phyloP scores from a whole-genome alignment of 202 grass and related monocot genomes.

The Panicum virgatum region DNA sequence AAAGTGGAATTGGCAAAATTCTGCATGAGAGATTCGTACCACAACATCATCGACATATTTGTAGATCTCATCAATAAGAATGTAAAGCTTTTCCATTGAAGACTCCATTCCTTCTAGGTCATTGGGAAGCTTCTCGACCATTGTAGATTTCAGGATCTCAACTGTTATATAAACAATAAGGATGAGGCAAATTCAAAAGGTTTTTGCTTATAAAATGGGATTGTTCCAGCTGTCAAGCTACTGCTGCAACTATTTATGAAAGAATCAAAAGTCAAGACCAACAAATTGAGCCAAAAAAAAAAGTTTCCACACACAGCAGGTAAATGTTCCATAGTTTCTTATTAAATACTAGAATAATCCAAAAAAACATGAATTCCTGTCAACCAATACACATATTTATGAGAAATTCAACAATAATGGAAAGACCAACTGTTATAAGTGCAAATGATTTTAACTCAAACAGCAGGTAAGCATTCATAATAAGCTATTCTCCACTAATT shows the following conservation, averaged over 20 bases:
- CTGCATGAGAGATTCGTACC: conserved; percentile 40
- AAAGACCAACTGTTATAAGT: neutral
- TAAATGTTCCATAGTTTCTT: neutral
- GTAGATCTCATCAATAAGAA: conserved; percentile 88
- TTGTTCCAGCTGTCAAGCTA: neutral
- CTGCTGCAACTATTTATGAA: neutral
- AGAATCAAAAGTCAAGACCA: neutral
- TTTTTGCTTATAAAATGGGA: neutral
- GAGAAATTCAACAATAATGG: neutral
- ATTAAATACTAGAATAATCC: neutral
- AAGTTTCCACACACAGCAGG: neutral
- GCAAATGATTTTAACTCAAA: neutral
- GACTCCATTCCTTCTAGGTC: conserved; percentile 95
- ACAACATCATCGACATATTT: conserved; percentile 96
- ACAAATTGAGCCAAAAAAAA: neutral
- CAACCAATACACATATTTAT: neutral
- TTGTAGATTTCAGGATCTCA: conserved; percentile 76
- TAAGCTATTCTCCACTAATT: neutral
- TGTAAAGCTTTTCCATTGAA: conserved; percentile 72
- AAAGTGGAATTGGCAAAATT: neutral
- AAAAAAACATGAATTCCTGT: neutral
- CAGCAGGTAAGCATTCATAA: neutral
- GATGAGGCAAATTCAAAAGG: neutral
- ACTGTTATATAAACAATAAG: conserved; percentile 42
- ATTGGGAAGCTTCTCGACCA: conserved; percentile 86